Evolutionary conservation across 345 rosid species (phyloP), one percentile per base, ranked within the genome.

Genomic region (Clausena lansium): DNA sequence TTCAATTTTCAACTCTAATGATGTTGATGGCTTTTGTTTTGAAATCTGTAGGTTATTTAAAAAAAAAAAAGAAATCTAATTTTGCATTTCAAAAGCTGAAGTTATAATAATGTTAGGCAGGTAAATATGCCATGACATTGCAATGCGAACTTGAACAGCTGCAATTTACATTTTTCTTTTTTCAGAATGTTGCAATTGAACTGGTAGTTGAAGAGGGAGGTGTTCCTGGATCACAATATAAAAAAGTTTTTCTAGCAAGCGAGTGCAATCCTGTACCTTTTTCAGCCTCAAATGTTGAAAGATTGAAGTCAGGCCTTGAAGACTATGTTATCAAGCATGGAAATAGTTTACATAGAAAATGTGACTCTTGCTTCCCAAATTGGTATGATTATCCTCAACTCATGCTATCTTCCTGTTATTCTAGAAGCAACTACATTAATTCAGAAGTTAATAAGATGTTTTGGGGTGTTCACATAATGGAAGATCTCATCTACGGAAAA

Each of bases 121-220:
- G 39, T 27, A 27, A 59, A 61, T 22, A 36, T 33, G 27, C 25
- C 25, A n/a, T 24, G 10, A 59, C 58, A 14, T 73, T 54, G 57
- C 70, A 35, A 33, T 39, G 61, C 10, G 35, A 30, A 60, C 52
- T 30, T 65, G n/a, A 63, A 33, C 69, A 79, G 74, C 30, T 71
- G 60, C 11, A 32, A 68, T 33, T 73, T 79, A 45, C 24, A 45
- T 8, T 17, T 28, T 13, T 74, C 6, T 22, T 32, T 75, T 36
- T 62, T 74, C 91, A 96, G 97, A 88, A 85, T 87, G 83, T 96
- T 82, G 88, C 91, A 30, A 81, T 90, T 79, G 98, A 92, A 82
- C 70, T 94, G 84, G 85, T 84, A 73, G 87, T 83, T 76, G 86
- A 90, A 70, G 76, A 62, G 32, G 91, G 81, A 71, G 88, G 69